Percentiles rank a stretch among this genome's conserved stretches.
Evolutionary conservation across 139 green algal species (phyloP).

Genomic region (Chlamydomonas eustigma): DNA sequence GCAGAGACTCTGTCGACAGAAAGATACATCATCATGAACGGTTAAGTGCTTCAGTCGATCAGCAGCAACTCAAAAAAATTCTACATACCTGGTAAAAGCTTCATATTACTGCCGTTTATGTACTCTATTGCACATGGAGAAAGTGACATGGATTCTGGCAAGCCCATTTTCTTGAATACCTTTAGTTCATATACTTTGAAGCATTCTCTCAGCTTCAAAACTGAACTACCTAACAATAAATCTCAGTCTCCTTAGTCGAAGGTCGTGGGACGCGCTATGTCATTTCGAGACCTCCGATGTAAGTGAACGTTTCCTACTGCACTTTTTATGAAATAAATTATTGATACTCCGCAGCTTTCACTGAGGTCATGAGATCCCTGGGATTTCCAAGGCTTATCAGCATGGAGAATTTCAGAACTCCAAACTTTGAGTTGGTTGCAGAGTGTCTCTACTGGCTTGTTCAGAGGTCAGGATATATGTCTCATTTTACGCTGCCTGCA

Average conservation of each 20-base stretch:
- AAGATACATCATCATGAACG: not conserved
- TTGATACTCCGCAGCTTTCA: constrained; percentile 52
- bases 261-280: not conserved
- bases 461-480: constrained; percentile 40
- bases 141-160: not conserved
- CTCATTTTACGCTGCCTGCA: not conserved
- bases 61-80: not conserved
- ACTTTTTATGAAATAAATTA: not conserved
- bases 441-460: constrained; percentile 81
- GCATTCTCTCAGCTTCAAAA: not conserved
- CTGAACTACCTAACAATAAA: not conserved
- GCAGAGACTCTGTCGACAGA: constrained; percentile 32
- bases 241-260: not conserved
- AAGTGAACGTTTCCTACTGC: not conserved
- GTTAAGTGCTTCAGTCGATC: not conserved
- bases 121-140: not conserved
- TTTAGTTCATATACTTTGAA: not conserved
- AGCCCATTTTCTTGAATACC: not conserved
- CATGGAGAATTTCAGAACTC: constrained; percentile 71
- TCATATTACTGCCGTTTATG: not conserved
- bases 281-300: constrained; percentile 1
- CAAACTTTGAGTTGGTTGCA: constrained; percentile 84
- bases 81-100: constrained; percentile 15
- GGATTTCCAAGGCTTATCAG: constrained; percentile 69
- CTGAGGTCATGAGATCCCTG: constrained; percentile 68